Conservation (phyloP, 768 basidiomycete genomes). For the Pleurotus djamor region DNA sequence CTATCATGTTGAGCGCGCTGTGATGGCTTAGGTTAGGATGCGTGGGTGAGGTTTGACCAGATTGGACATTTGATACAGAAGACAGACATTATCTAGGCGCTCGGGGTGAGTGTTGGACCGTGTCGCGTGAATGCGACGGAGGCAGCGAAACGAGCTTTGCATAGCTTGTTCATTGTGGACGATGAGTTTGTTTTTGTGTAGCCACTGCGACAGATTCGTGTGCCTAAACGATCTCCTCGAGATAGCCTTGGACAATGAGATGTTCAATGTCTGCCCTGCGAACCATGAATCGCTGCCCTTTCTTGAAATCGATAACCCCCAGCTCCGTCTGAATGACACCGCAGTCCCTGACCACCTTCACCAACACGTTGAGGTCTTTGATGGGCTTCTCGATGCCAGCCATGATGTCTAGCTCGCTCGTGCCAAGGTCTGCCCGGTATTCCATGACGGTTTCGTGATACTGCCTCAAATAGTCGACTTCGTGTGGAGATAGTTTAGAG, state of each 20-base stretch:
- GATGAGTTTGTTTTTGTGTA: no score
- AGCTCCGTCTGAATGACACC: slow-evolving; percentile 91
- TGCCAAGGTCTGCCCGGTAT: slow-evolving; percentile 74
- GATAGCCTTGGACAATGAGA: slow-evolving; percentile 88
- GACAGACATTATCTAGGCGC: no score
- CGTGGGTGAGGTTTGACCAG: neutral
- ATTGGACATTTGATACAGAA: neutral
- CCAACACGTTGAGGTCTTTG: slow-evolving; percentile 85
- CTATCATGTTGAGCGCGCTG: neutral
- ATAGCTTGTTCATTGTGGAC: no score
- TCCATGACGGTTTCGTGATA: slow-evolving; percentile 83
- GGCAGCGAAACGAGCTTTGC: no score
- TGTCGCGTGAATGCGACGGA: no score
- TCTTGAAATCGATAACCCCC: slow-evolving; percentile 87
- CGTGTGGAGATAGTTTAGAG: slow-evolving; percentile 73
- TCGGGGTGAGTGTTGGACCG: no score
- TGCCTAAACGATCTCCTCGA: slow-evolving; percentile 70
- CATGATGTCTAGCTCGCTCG: slow-evolving; percentile 85
- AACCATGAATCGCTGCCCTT: slow-evolving; percentile 89
- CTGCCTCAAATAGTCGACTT: slow-evolving; percentile 80
- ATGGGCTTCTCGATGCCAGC: slow-evolving; percentile 82
- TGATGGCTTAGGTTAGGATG: neutral
- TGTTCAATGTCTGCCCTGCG: slow-evolving; percentile 89
- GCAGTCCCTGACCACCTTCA: slow-evolving; percentile 85
- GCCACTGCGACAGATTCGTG: no score